Evolutionary conservation across 148 eudicot species (phyloP).

Genomic region (Rhododendron simsii): DNA sequence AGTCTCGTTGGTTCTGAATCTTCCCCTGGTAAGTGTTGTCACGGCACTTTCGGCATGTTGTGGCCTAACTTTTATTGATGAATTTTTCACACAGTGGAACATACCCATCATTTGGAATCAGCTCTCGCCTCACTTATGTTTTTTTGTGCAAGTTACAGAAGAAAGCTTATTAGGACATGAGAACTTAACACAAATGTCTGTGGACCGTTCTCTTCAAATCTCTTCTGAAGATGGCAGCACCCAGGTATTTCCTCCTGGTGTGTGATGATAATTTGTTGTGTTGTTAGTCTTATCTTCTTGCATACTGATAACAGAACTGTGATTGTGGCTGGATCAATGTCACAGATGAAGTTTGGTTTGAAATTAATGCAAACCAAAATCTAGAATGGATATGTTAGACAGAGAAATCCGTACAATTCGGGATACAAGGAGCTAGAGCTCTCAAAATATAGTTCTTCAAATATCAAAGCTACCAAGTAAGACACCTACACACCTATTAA

Average conservation of each 20-base stretch:
- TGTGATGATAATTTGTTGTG: constrained; percentile 17
- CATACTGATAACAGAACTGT: neutral
- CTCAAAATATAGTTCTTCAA: no score
- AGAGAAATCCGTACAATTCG: no score
- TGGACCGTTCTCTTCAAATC: constrained; percentile 18
- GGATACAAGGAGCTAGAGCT: no score
- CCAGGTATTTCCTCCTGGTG: constrained; percentile 32
- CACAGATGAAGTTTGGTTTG: neutral
- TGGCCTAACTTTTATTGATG: neutral
- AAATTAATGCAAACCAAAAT: neutral
- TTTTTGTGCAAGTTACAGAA: constrained; percentile 2
- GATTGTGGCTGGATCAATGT: constrained; percentile 4
- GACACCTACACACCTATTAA: no score
- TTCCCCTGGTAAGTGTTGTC: constrained; percentile 27
- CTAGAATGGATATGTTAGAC: no score
- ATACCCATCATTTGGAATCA: neutral
- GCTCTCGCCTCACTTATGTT: neutral
- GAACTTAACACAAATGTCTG: constrained; percentile 12
- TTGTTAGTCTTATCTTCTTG: neutral
- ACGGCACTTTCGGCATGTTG: neutral
- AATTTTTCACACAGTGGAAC: neutral
- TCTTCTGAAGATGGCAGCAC: constrained; percentile 36
- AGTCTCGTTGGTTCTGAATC: constrained; percentile 24
- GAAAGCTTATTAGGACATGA: constrained; percentile 17
- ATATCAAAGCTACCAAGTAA: no score